Percentiles rank a stretch among this genome's conserved stretches.
Evolutionary conservation across 495 filamentous ascomycete genomes (phyloP).

Genomic region (Hypoxylon lienhwacheense): DNA sequence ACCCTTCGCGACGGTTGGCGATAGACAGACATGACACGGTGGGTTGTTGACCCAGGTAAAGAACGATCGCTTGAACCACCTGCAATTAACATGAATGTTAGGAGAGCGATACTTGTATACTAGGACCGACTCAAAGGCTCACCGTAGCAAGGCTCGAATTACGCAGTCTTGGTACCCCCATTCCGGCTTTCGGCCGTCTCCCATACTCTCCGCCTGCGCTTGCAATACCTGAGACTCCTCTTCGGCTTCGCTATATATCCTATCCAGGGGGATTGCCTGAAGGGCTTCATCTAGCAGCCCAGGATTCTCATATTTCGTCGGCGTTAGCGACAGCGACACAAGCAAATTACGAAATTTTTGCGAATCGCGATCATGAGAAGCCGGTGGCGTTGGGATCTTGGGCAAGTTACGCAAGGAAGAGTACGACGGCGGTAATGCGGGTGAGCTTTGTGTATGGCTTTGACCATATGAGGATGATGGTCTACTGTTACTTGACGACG

Average conservation of each 20-base stretch:
- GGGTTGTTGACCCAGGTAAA: slow-evolving; percentile 98
- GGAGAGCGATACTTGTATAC: too few species aligned
- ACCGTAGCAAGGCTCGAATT: slow-evolving; percentile 84
- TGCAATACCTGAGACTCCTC: slow-evolving; percentile 86
- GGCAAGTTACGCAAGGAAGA: slow-evolving; percentile 73
- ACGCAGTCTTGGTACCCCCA: slow-evolving; percentile 99
- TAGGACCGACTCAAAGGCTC: too few species aligned
- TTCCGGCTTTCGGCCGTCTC: slow-evolving; percentile 73
- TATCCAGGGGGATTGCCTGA: slow-evolving; percentile 80
- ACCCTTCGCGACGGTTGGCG: slow-evolving; percentile 79
- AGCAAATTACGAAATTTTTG: slow-evolving; percentile 84
- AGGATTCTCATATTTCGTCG: slow-evolving; percentile 94
- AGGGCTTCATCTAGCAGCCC: slow-evolving; percentile 93
- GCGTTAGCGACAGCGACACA: slow-evolving; percentile 76
- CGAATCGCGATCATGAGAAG: slow-evolving; percentile 64
- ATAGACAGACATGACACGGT: slow-evolving; percentile 74
- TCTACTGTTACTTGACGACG: slow-evolving; percentile 39
- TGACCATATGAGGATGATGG: slow-evolving; percentile 47
- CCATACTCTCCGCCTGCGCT: slow-evolving; percentile 83
- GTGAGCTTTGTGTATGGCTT: slow-evolving; percentile 20
- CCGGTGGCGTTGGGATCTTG: slow-evolving; percentile 75
- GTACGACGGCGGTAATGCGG: slow-evolving; percentile 60
- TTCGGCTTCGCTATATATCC: slow-evolving; percentile 90
- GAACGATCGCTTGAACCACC: slow-evolving; percentile 95
- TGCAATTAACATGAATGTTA: too few species aligned